Percentiles rank a stretch among this genome's conserved stretches.
Evolutionary conservation across 2,329 filamentous ascomycete species (phyloP).

Genomic region (Hymenotorrendiella dingleyae): DNA sequence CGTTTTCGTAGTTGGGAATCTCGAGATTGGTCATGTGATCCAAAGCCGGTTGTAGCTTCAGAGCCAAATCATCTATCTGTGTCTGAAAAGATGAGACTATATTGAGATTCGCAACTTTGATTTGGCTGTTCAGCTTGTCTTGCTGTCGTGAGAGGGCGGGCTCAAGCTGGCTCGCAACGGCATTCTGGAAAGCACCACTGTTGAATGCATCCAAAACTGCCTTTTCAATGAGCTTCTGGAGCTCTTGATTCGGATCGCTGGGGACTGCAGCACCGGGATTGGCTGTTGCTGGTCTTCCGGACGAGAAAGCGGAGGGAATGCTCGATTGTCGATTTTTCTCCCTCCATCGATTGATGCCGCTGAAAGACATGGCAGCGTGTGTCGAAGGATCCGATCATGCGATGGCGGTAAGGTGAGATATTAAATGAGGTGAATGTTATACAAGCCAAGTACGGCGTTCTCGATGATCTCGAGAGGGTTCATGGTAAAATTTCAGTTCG

Average conservation of each 20-base stretch:
- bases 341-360: slow-evolving; percentile 16
- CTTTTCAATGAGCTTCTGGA: slow-evolving; percentile 17
- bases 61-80: slow-evolving; percentile 11
- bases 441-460: not conserved
- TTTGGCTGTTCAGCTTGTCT: slow-evolving; percentile 20
- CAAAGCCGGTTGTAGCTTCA: slow-evolving; percentile 13
- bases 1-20: slow-evolving; percentile 14
- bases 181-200: slow-evolving; percentile 18
- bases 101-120: slow-evolving; percentile 19
- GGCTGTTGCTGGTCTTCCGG: slow-evolving; percentile 11
- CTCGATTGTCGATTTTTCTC: slow-evolving; percentile 15
- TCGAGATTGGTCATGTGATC: slow-evolving; percentile 15
- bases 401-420: not conserved
- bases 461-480: not conserved
- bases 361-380: slow-evolving; percentile 1
- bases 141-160: slow-evolving; percentile 17
- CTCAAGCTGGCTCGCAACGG: slow-evolving; percentile 19
- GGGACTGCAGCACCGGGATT: not conserved
- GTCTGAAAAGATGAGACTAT: slow-evolving; percentile 17
- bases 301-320: slow-evolving; percentile 1
- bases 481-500: not conserved
- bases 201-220: slow-evolving; percentile 18
- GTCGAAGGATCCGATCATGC: not conserved
- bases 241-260: slow-evolving; percentile 8
- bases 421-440: not conserved